Conservation (phyloP, 179 eudicot genomes). For the Nepenthes alata region DNA sequence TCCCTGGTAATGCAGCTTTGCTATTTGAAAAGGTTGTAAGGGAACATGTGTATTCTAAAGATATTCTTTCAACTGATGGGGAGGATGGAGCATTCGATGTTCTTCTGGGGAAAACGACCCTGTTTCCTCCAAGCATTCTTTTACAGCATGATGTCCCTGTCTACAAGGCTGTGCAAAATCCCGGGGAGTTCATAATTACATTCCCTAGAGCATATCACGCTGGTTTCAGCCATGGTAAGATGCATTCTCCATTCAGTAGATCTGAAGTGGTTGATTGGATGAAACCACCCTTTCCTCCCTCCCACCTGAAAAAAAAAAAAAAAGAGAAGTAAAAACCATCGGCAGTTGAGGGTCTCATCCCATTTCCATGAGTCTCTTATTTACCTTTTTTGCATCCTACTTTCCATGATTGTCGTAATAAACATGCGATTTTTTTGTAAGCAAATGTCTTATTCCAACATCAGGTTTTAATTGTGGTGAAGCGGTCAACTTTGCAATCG, state of each 20-base stretch:
- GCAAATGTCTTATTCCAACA: slow-evolving; percentile 1
- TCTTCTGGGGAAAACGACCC: slow-evolving; percentile 79
- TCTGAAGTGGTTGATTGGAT: neutral
- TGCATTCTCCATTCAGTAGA: neutral
- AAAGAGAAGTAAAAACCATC: too few relatives aligned
- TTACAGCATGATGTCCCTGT: slow-evolving; percentile 73
- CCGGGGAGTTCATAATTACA: slow-evolving; percentile 83
- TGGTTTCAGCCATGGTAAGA: slow-evolving; percentile 96
- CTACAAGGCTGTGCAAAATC: slow-evolving; percentile 94
- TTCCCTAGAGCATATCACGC: slow-evolving; percentile 98
- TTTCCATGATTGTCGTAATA: neutral
- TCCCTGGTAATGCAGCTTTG: slow-evolving; percentile 85
- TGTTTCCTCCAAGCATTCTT: slow-evolving; percentile 88
- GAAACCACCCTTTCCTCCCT: neutral
- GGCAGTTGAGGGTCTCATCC: too few relatives aligned
- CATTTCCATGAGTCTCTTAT: neutral
- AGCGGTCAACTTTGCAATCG: slow-evolving; percentile 96
- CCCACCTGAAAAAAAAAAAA: neutral
- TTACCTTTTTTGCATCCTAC: too few relatives aligned
- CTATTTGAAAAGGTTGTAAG: slow-evolving; percentile 79
- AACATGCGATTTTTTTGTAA: neutral
- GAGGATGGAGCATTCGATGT: slow-evolving; percentile 97
- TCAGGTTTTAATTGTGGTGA: slow-evolving; percentile 98
- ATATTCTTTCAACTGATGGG: slow-evolving; percentile 65
- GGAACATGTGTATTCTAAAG: slow-evolving; percentile 65